Conservation (phyloP, 257 asterid species). For the Rauvolfia tetraphylla region DNA sequence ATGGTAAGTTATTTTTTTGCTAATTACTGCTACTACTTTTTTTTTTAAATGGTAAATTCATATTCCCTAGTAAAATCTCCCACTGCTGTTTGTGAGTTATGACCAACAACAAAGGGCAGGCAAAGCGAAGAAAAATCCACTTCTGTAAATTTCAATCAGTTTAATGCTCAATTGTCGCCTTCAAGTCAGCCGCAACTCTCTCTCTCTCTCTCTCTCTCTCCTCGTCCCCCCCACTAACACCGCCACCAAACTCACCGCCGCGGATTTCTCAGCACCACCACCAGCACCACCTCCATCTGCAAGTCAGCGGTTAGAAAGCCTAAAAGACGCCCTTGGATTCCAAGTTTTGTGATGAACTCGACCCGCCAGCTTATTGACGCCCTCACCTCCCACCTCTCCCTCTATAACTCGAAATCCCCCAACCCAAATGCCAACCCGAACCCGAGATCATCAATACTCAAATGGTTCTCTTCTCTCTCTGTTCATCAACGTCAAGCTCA, state of each 20-base stretch:
- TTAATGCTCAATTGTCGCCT: not conserved
- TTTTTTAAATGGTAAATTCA: too few relatives aligned
- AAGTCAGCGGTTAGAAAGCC: not conserved
- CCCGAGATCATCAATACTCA: constrained; percentile 57
- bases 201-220: constrained; percentile 11
- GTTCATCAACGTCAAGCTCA: constrained; percentile 83
- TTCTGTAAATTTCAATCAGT: not conserved
- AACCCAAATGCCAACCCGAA: constrained; percentile 25
- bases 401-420: constrained; percentile 51
- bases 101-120: too few relatives aligned
- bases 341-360: constrained; percentile 35
- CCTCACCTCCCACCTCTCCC: constrained; percentile 83
- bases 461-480: constrained; percentile 83
- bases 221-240: not conserved
- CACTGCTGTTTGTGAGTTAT: too few relatives aligned
- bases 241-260: not conserved
- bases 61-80: too few relatives aligned
- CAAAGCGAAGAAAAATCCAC: not conserved
- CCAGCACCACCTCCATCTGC: constrained; percentile 5
- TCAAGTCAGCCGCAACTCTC: constrained; percentile 3
- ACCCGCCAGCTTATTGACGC: constrained; percentile 65
- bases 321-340: not conserved
- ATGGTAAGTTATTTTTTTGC: too few relatives aligned
- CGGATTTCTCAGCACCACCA: not conserved
- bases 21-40: too few relatives aligned